Evolutionary conservation across 345 rosid genomes (phyloP).

Genomic region (Brassica juncea): DNA sequence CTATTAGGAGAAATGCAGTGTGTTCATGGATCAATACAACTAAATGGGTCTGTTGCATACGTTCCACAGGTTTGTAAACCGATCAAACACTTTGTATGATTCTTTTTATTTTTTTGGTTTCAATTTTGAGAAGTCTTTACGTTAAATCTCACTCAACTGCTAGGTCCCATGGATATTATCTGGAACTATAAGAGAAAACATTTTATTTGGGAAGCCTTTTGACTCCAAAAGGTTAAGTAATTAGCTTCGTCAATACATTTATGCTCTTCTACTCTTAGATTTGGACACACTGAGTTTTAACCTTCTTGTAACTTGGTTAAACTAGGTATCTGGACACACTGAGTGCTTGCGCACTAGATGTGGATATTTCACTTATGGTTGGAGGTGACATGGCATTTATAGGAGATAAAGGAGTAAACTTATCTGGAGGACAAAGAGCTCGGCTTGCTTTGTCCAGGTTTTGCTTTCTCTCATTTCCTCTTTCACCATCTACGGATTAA

Average conservation of each 20-base stretch:
- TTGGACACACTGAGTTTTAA: background rate
- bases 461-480: conserved; percentile 9
- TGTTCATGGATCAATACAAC: conserved; percentile 59
- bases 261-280: background rate
- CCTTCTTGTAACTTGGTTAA: conserved; percentile 18
- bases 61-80: conserved; percentile 78
- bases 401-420: conserved; percentile 87
- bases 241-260: conserved; percentile 8
- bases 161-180: conserved; percentile 95
- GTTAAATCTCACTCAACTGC: conserved; percentile 29
- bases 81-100: conserved; percentile 11
- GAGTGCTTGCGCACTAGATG: conserved; percentile 73
- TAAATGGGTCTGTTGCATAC: conserved; percentile 67
- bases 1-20: conserved; percentile 71
- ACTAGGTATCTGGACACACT: conserved; percentile 66
- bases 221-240: conserved; percentile 61
- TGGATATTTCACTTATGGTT: conserved; percentile 75
- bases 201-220: conserved; percentile 65
- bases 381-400: conserved; percentile 83
- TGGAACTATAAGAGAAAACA: conserved; percentile 78
- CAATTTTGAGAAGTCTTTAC: conserved; percentile 28
- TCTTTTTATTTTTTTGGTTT: background rate
- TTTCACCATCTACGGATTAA: background rate
- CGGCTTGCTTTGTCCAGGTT: conserved; percentile 96
- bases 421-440: conserved; percentile 97